phyloP scores from a whole-genome alignment of 2,329 filamentous ascomycete species.

The Hymenoscyphus scutula region DNA sequence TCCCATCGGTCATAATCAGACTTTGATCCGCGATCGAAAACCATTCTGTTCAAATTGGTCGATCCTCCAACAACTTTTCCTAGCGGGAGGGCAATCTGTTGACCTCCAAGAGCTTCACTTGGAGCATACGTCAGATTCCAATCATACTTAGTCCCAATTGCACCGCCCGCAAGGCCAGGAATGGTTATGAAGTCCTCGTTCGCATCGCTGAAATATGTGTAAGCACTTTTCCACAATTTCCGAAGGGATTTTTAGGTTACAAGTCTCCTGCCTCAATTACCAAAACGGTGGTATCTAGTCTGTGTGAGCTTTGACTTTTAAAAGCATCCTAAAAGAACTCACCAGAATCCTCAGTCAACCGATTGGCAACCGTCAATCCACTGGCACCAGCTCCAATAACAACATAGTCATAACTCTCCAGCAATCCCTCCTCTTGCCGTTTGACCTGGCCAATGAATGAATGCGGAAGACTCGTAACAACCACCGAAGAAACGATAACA shows the following conservation, averaged over 20 bases:
- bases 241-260: background rate
- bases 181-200: background rate
- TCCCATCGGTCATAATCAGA: constrained; percentile 11
- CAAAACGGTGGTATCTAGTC: background rate
- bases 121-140: background rate
- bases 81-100: too few species aligned
- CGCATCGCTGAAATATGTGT: background rate
- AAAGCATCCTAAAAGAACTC: background rate
- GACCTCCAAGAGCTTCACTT: background rate
- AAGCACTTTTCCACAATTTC: background rate
- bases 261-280: constrained; percentile 4
- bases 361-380: constrained; percentile 5
- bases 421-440: background rate
- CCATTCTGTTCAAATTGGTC: constrained; percentile 2
- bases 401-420: constrained; percentile 6
- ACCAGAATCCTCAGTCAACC: constrained; percentile 4
- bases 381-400: constrained; percentile 2
- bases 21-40: background rate
- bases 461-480: background rate
- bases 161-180: background rate
- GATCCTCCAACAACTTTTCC: constrained; percentile 6
- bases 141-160: background rate
- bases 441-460: background rate
- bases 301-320: background rate
- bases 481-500: background rate